These are phyloP conservation scores for Blastobotrys serpentis DNA, from an alignment of 1,139 yeast species.

Conservation along the genomic window DNA sequence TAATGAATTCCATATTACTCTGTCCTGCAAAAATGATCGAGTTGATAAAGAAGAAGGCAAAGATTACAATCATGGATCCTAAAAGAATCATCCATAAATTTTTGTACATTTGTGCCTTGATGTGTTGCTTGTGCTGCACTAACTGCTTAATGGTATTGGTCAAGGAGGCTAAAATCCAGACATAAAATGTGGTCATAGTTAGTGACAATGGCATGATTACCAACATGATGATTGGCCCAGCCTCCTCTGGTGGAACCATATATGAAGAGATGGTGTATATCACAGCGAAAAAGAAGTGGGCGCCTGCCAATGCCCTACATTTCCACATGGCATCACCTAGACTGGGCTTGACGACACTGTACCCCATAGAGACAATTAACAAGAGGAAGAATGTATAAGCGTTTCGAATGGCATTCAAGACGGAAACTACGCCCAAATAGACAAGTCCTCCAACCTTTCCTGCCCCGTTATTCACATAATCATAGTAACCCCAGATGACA, in stretches of 20 bases:
- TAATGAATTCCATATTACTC: constrained; percentile 73
- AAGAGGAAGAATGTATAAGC: constrained; percentile 87
- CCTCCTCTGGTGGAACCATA: constrained; percentile 49
- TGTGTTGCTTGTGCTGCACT: constrained; percentile 84
- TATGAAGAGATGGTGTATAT: constrained; percentile 71
- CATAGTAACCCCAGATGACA: constrained; percentile 89
- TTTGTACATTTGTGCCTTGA: constrained; percentile 84
- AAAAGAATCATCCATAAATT: constrained; percentile 72
- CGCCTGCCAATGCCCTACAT: constrained; percentile 72
- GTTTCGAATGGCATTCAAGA: constrained; percentile 75
- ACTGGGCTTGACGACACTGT: constrained; percentile 86
- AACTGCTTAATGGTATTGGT: constrained; percentile 71
- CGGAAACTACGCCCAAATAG: constrained; percentile 73
- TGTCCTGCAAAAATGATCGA: constrained; percentile 71
- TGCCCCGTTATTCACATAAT: constrained; percentile 68
- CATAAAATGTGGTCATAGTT: constrained; percentile 70
- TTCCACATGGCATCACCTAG: constrained; percentile 75
- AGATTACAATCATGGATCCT: constrained; percentile 56
- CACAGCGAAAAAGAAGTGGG: constrained; percentile 68
- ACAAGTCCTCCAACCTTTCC: constrained; percentile 61
- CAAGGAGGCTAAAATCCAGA: constrained; percentile 70
- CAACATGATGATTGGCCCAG: constrained; percentile 46
- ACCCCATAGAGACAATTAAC: constrained; percentile 84
- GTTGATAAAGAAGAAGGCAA: constrained; percentile 68
- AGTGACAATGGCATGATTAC: constrained; percentile 69